A percentile compares a stretch with the other conserved stretches of the same genome.
These are phyloP conservation scores for Dipteronia sinensis DNA, from an alignment of 345 rosid species.

Conservation along the genomic window DNA sequence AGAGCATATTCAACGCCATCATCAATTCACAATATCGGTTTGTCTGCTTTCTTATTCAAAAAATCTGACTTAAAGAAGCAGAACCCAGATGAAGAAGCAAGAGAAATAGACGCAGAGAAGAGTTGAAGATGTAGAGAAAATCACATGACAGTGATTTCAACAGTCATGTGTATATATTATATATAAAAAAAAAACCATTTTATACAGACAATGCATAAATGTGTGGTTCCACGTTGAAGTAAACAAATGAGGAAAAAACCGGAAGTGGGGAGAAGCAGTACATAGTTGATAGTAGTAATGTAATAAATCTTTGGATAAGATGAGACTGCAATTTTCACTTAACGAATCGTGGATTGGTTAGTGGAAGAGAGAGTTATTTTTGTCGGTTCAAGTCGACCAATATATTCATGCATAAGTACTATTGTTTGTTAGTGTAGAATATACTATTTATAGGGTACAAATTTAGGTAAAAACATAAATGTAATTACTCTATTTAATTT, in stretches of 20 bases:
- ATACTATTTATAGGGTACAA: too few species aligned
- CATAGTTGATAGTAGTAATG: not conserved
- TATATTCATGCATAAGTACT: not conserved
- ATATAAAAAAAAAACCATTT: not conserved
- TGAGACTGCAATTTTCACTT: too few species aligned
- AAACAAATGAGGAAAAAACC: not conserved
- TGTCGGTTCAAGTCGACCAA: not conserved
- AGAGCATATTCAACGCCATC: conserved; percentile 74
- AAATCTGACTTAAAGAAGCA: not conserved
- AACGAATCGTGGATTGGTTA: too few species aligned
- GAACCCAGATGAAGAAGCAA: not conserved
- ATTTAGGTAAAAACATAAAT: not conserved
- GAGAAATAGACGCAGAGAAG: not conserved
- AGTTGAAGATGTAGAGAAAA: not conserved
- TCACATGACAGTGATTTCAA: not conserved
- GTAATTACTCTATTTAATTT: too few species aligned
- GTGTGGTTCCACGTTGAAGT: not conserved
- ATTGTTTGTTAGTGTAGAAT: not conserved
- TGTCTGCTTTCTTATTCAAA: not conserved
- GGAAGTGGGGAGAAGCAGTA: not conserved
- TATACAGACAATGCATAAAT: not conserved
- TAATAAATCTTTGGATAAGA: not conserved
- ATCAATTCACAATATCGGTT: not conserved
- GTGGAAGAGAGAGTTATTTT: not conserved
- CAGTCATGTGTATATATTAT: not conserved